phyloP scores from a whole-genome alignment of 305 asterid species.

The Fraxinus paxiana region DNA sequence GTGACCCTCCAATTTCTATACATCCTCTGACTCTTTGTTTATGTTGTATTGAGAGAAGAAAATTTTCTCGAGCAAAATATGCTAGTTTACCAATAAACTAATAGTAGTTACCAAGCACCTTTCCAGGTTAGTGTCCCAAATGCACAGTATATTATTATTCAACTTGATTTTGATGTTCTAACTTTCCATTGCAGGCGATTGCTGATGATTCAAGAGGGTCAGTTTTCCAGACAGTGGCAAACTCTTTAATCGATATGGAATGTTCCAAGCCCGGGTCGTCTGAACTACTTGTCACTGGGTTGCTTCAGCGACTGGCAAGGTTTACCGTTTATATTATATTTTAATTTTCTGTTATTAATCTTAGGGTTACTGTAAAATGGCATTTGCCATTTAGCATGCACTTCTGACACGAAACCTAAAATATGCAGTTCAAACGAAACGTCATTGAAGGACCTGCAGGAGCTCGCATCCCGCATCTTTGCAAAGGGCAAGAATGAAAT shows the following conservation, averaged over 20 bases:
- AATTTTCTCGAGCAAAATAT: not conserved
- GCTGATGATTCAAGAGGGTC: conserved; percentile 63
- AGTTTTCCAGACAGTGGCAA: conserved; percentile 48
- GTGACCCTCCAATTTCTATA: not conserved
- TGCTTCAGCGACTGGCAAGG: conserved; percentile 89
- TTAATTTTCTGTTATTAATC: not conserved
- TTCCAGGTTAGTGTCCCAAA: not conserved
- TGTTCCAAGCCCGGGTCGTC: conserved; percentile 70
- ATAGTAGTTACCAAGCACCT: not conserved
- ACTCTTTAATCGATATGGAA: conserved; percentile 77
- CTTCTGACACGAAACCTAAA: conserved; percentile 26
- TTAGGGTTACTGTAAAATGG: not conserved
- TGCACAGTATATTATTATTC: not conserved
- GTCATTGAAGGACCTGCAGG: conserved; percentile 78
- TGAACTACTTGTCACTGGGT: conserved; percentile 65
- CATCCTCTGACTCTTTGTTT: not conserved
- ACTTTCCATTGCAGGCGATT: conserved; percentile 42
- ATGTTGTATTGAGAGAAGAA: not conserved
- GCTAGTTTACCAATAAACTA: not conserved
- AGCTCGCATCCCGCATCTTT: conserved; percentile 63
- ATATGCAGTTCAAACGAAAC: conserved; percentile 74
- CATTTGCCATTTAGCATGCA: conserved; percentile 12
- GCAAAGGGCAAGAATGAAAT: conserved; percentile 54
- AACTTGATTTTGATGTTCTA: conserved; percentile 4
- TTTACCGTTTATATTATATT: conserved; percentile 25